These are phyloP conservation scores for Colletotrichum destructivum DNA, from an alignment of 2,329 filamentous ascomycete genomes.

Conservation along the genomic window DNA sequence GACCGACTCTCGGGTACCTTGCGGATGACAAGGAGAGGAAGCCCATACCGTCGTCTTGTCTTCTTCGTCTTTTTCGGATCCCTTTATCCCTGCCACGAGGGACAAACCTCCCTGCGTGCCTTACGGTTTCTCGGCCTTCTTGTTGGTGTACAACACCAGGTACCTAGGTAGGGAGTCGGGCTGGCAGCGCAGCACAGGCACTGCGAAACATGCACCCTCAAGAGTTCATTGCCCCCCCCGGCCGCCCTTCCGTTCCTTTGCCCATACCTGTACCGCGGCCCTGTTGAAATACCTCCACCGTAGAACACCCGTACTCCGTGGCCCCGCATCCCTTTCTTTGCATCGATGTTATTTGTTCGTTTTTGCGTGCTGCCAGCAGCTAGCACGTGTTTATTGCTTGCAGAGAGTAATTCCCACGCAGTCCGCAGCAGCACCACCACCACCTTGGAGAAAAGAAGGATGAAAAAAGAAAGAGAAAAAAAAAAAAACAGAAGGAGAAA, in stretches of 20 bases:
- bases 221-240: constrained; percentile 6
- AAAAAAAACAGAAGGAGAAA: not conserved
- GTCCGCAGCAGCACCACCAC: no score
- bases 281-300: not conserved
- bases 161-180: no score
- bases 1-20: not conserved
- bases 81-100: constrained; percentile 11
- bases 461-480: not conserved
- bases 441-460: not conserved
- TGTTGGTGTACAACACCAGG: not conserved
- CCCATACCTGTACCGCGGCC: not conserved
- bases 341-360: constrained; percentile 14
- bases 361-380: constrained; percentile 28
- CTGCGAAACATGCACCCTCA: not conserved
- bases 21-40: not conserved
- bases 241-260: constrained; percentile 2
- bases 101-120: constrained; percentile 22
- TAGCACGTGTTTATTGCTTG: constrained; percentile 12
- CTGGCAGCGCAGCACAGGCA: not conserved
- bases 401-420: not conserved
- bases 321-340: constrained; percentile 11
- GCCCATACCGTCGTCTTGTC: not conserved
- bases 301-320: no score
- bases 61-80: not conserved
- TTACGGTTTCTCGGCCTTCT: constrained; percentile 11